A percentile compares a stretch with the other conserved stretches of the same genome.
These are phyloP conservation scores for Sporothrix sp. DNA, from an alignment of 2,329 filamentous ascomycete species.

Conservation along the genomic window DNA sequence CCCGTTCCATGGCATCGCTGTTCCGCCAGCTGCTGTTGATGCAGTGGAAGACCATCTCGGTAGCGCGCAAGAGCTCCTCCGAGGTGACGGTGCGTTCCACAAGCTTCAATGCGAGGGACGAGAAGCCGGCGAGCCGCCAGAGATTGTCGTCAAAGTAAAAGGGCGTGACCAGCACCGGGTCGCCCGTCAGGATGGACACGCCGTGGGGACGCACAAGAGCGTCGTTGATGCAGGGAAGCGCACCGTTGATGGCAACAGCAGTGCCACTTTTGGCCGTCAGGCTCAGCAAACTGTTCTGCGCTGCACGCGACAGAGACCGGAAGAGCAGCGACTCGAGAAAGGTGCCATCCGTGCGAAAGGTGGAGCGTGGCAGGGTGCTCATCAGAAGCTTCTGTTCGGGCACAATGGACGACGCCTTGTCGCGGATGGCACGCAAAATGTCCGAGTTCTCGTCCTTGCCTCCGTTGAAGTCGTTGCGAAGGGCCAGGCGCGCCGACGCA, in stretches of 20 bases:
- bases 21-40: constrained; percentile 92
- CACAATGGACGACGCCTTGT: constrained; percentile 72
- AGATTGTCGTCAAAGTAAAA: constrained; percentile 83
- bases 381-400: constrained; percentile 74
- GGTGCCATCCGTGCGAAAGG: constrained; percentile 71
- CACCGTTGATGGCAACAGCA: constrained; percentile 77
- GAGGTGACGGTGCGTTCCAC: constrained; percentile 65
- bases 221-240: constrained; percentile 78
- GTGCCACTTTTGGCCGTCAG: constrained; percentile 65
- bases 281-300: constrained; percentile 57
- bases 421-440: constrained; percentile 77
- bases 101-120: constrained; percentile 73
- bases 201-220: constrained; percentile 75
- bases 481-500: constrained; percentile 79
- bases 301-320: constrained; percentile 62
- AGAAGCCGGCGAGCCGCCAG: constrained; percentile 88
- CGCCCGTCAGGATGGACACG: constrained; percentile 70
- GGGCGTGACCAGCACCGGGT: constrained; percentile 70
- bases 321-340: constrained; percentile 70
- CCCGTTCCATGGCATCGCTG: constrained; percentile 94
- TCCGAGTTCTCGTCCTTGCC: constrained; percentile 88
- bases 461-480: constrained; percentile 85
- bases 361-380: constrained; percentile 69
- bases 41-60: constrained; percentile 76
- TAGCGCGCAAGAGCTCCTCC: constrained; percentile 63